A percentile compares a stretch with the other conserved stretches of the same genome.
These are phyloP conservation scores for Talaromyces marneffei DNA, from an alignment of 2,329 filamentous ascomycete species.

Conservation along the genomic window DNA sequence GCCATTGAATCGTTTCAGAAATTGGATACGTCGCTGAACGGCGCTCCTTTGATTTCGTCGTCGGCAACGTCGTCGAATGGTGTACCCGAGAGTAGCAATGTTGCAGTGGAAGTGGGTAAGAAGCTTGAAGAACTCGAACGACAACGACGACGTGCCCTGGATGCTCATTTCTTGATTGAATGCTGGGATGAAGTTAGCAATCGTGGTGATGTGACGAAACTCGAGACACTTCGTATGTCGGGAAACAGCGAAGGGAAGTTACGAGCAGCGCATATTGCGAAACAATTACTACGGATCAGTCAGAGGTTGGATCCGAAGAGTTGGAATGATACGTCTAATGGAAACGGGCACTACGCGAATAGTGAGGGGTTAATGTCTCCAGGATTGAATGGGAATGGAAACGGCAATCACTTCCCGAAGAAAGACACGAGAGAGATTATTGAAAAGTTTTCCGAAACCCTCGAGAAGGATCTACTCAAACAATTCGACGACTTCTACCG, in stretches of 20 bases:
- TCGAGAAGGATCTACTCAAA: conserved; percentile 90
- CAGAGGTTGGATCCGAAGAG: conserved; percentile 76
- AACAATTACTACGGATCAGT: conserved; percentile 90
- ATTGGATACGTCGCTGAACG: conserved; percentile 75
- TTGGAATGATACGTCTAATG: conserved; percentile 56
- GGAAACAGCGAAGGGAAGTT: conserved; percentile 89
- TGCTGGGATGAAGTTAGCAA: conserved; percentile 97
- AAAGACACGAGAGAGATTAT: conserved; percentile 77
- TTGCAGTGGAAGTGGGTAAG: conserved; percentile 92
- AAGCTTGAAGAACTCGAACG: conserved; percentile 89
- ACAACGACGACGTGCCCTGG: conserved; percentile 80
- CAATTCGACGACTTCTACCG: conserved; percentile 98
- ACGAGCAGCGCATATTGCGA: conserved; percentile 84
- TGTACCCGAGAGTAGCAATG: conserved; percentile 49
- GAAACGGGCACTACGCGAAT: conserved; percentile 32
- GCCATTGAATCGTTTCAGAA: conserved; percentile 89
- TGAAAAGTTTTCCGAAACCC: conserved; percentile 91
- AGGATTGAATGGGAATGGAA: conserved; percentile 35
- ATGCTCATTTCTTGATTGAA: conserved; percentile 90
- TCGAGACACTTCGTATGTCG: conserved; percentile 81
- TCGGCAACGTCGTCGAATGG: conserved; percentile 12
- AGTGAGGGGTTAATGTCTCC: conserved; percentile 19
- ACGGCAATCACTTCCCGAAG: conserved; percentile 44
- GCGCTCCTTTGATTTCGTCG: conserved; percentile 37
- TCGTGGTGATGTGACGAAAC: conserved; percentile 73